phyloP scores from a whole-genome alignment of 441 rosid species.

The Adansonia gregorii region DNA sequence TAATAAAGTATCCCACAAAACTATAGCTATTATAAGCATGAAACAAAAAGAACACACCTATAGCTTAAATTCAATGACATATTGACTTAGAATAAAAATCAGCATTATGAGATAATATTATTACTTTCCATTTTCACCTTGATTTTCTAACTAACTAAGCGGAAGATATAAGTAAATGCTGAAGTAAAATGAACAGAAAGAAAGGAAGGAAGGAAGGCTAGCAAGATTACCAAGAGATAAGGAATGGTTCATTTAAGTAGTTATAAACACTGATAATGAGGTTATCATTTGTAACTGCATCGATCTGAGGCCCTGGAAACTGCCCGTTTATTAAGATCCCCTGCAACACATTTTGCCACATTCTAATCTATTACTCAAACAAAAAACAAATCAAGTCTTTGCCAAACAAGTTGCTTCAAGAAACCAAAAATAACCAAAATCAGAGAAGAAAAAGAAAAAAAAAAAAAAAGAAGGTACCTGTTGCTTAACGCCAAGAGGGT shows the following conservation, averaged over 20 bases:
- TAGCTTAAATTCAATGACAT: neutral
- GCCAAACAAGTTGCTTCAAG: neutral
- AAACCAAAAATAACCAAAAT: neutral
- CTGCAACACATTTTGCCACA: conserved; percentile 43
- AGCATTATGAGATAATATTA: neutral
- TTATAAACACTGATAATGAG: conserved; percentile 55
- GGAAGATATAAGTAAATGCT: conserved; percentile 10
- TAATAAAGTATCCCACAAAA: no score
- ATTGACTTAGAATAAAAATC: neutral
- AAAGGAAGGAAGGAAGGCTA: neutral
- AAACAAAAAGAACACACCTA: neutral
- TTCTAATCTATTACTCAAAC: conserved; percentile 12
- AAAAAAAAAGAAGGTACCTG: conserved; percentile 28
- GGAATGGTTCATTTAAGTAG: conserved; percentile 54
- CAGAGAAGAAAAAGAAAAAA: neutral
- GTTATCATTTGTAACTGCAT: conserved; percentile 67
- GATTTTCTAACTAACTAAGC: conserved; percentile 30
- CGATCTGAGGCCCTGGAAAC: conserved; percentile 76
- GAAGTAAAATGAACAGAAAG: conserved; percentile 4
- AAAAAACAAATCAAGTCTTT: neutral
- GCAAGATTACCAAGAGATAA: conserved; percentile 50
- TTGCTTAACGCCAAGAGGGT: conserved; percentile 55
- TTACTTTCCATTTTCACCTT: no score
- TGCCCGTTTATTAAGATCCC: conserved; percentile 74
- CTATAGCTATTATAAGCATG: no score